Evolutionary conservation across 768 basidiomycete genomes (phyloP).

Genomic region (Guyanaporus albipodus): DNA sequence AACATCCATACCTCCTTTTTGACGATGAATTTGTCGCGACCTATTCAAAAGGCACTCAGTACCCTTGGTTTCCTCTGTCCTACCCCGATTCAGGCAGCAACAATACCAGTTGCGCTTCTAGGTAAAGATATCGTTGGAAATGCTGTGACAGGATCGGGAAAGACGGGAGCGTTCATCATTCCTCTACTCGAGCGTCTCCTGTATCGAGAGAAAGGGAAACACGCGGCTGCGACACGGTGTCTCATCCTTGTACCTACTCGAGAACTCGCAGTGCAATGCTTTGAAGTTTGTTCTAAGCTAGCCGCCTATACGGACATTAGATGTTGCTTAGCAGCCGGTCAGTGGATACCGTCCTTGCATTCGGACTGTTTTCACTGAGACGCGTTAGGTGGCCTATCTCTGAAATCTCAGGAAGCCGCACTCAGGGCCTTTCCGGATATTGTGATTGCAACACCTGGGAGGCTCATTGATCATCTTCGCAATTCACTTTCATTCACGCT

Average conservation of each 20-base stretch:
- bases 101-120: conserved; percentile 88
- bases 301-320: conserved; percentile 85
- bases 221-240: conserved; percentile 83
- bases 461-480: conserved; percentile 94
- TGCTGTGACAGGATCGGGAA: conserved; percentile 96
- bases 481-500: conserved; percentile 93
- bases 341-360: conserved; percentile 12
- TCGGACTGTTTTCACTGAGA: conserved; percentile 2
- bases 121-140: conserved; percentile 96
- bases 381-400: conserved; percentile 76
- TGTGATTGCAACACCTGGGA: conserved; percentile 94
- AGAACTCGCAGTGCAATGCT: conserved; percentile 94
- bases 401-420: conserved; percentile 86
- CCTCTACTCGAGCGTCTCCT: conserved; percentile 91
- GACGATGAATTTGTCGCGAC: conserved; percentile 93
- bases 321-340: conserved; percentile 90
- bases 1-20: conserved; percentile 76
- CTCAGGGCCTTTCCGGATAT: conserved; percentile 89
- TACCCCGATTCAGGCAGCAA: conserved; percentile 93
- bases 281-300: conserved; percentile 83
- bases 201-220: conserved; percentile 87
- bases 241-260: conserved; percentile 92
- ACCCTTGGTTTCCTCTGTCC: conserved; percentile 76
- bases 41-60: conserved; percentile 87
- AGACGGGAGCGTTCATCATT: conserved; percentile 96